Evolutionary conservation across 441 rosid species (phyloP).

Genomic region (Biscutella laevigata): DNA sequence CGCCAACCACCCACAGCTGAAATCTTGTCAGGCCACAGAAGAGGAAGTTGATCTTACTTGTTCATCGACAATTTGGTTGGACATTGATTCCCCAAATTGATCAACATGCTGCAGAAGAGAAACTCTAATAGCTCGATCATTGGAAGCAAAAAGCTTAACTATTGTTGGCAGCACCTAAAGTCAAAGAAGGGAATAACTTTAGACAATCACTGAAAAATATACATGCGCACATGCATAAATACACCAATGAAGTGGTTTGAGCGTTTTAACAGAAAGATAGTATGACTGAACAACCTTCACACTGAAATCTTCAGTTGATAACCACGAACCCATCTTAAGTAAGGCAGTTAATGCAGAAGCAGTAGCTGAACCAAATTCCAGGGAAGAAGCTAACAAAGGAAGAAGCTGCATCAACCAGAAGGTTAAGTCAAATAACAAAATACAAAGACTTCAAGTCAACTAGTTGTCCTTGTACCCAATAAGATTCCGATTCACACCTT

Average conservation of each 20-base stretch:
- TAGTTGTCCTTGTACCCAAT: slow-evolving; percentile 11
- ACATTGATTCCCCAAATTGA: slow-evolving; percentile 86
- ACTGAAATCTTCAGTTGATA: slow-evolving; percentile 76
- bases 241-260: neutral
- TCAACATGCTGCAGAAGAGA: slow-evolving; percentile 95
- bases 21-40: slow-evolving; percentile 6
- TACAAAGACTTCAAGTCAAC: slow-evolving; percentile 4
- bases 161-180: slow-evolving; percentile 75
- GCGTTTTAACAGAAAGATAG: slow-evolving; percentile 8
- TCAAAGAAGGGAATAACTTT: slow-evolving; percentile 8
- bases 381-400: slow-evolving; percentile 95
- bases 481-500: slow-evolving; percentile 47
- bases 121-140: slow-evolving; percentile 88
- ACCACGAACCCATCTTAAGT: slow-evolving; percentile 93
- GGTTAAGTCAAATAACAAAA: slow-evolving; percentile 28
- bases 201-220: neutral
- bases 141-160: slow-evolving; percentile 81
- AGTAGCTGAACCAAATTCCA: slow-evolving; percentile 97
- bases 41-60: slow-evolving; percentile 52
- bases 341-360: slow-evolving; percentile 89
- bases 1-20: neutral
- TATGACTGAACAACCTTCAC: slow-evolving; percentile 48
- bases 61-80: slow-evolving; percentile 85
- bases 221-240: slow-evolving; percentile 1
- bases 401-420: slow-evolving; percentile 65